Evolutionary conservation across 805 yeast species (phyloP), one percentile per base, ranked within the genome.

Genomic region (Candida khao-thaluensis): DNA sequence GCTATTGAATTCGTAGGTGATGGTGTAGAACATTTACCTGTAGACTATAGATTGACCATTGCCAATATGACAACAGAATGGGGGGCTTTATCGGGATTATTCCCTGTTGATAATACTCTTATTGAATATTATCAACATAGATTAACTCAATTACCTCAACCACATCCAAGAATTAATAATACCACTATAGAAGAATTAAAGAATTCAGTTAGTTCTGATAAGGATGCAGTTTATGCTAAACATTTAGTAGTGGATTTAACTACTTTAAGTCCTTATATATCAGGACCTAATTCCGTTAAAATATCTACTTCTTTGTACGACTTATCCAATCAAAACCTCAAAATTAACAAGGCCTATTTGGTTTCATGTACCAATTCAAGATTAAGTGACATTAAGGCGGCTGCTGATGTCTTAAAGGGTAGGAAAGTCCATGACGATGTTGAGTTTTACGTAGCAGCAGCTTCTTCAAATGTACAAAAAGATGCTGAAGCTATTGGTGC

Each of bases 1-100:
- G 96, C 97, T 15, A 85, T 90, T 50, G 97, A 90, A 65, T 91
- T 91, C 65, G 77, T 82, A 4, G 97, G 96, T 37, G 91, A 83
- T 40, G 88, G 86, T 33, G 69, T 89, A 27, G 67, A 74, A 23
- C 71, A 75, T 45, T 65, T 88, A 39, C 71, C 95, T 2, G 75
- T 89, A 35, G 95, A 91, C 58, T 82, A 84, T 57, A 76, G 96
- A 64, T 70, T 90, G 47, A 91, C 97, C 21, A 90, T 90, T 50
- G 97, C 98, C 37, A 90, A 90, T 57, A 86, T 88, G 96, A 91
- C 98, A 27, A 90, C 98, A 18, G 98, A 90, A 66, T 90, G 98
- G 98, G 98, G 98, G 56, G 98, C 98, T 1, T 71, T 93, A 7
- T 85, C 96, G 5, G 99, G 99, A 29, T 70, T 93, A 42, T 93